A percentile compares a stretch with the other conserved stretches of the same genome.
Conservation (phyloP, 768 basidiomycete species). For the Multifurca ochricompacta region DNA sequence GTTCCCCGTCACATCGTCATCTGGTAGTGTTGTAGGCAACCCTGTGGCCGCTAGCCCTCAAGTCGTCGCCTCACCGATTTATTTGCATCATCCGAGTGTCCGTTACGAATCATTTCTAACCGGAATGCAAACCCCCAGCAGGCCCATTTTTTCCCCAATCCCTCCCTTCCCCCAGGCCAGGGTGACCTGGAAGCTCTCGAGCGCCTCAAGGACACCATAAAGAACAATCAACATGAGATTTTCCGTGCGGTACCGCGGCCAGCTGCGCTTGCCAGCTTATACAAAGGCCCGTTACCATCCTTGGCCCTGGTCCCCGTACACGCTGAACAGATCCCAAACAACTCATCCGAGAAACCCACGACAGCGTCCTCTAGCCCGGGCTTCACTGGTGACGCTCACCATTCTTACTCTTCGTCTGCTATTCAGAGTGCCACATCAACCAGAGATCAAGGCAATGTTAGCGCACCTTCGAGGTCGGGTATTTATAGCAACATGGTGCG, state of each 20-base stretch:
- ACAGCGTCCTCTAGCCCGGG: background rate
- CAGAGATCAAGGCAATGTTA: background rate
- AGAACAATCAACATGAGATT: slow-evolving; percentile 62
- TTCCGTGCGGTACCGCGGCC: slow-evolving; percentile 63
- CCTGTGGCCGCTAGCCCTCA: slow-evolving; percentile 28
- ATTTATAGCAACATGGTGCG: slow-evolving; percentile 4
- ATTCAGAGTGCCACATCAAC: background rate
- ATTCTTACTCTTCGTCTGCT: background rate
- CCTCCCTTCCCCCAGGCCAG: slow-evolving; percentile 41
- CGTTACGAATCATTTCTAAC: slow-evolving; percentile 18
- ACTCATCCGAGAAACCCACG: slow-evolving; percentile 13
- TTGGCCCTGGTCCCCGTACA: slow-evolving; percentile 30
- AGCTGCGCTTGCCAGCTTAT: slow-evolving; percentile 52
- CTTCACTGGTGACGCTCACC: slow-evolving; percentile 4
- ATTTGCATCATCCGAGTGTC: background rate
- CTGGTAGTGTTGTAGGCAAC: background rate
- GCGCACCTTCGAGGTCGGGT: background rate
- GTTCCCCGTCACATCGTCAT: background rate
- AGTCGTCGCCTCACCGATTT: slow-evolving; percentile 23
- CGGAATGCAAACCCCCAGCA: slow-evolving; percentile 11
- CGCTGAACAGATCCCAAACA: slow-evolving; percentile 29
- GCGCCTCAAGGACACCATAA: slow-evolving; percentile 66
- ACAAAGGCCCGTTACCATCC: slow-evolving; percentile 43
- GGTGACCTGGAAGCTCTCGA: slow-evolving; percentile 69
- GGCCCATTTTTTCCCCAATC: slow-evolving; percentile 11